These are phyloP conservation scores for Yamadazyma diddensiae DNA, from an alignment of 1,139 yeast genomes.

Conservation along the genomic window DNA sequence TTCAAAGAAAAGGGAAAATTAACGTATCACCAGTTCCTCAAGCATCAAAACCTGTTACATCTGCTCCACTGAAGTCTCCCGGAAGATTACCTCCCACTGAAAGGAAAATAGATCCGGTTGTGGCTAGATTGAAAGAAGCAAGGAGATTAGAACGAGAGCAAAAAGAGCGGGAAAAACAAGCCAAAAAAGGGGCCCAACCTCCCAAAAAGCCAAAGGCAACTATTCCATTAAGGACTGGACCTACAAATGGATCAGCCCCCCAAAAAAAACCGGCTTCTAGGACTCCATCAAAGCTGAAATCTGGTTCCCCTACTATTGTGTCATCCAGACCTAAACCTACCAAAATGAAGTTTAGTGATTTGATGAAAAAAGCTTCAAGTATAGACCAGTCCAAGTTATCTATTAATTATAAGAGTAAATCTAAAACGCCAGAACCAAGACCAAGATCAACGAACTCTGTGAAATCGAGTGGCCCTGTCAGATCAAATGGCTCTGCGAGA, in stretches of 20 bases:
- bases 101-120: conserved; percentile 47
- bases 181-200: conserved; percentile 32
- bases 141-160: conserved; percentile 54
- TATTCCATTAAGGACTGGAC: conserved; percentile 10
- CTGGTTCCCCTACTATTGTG: conserved; percentile 3
- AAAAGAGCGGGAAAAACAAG: conserved; percentile 32
- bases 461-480: too few relatives aligned
- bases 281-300: conserved; percentile 6
- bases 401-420: conserved; percentile 31
- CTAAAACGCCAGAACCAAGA: conserved; percentile 22
- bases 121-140: conserved; percentile 61
- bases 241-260: background rate
- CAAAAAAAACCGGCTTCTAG: background rate
- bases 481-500: too few relatives aligned
- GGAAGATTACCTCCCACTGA: conserved; percentile 4
- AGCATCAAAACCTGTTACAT: too few relatives aligned
- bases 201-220: conserved; percentile 13
- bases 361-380: conserved; percentile 69
- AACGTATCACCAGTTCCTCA: too few relatives aligned
- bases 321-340: conserved; percentile 22
- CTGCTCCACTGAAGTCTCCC: background rate
- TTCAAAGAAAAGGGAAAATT: conserved; percentile 30
- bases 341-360: conserved; percentile 60
- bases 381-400: conserved; percentile 45
- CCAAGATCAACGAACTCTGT: too few relatives aligned